Base-by-base conservation (phyloP, 208 protist species). In the Borovskyia barvae region DNA sequence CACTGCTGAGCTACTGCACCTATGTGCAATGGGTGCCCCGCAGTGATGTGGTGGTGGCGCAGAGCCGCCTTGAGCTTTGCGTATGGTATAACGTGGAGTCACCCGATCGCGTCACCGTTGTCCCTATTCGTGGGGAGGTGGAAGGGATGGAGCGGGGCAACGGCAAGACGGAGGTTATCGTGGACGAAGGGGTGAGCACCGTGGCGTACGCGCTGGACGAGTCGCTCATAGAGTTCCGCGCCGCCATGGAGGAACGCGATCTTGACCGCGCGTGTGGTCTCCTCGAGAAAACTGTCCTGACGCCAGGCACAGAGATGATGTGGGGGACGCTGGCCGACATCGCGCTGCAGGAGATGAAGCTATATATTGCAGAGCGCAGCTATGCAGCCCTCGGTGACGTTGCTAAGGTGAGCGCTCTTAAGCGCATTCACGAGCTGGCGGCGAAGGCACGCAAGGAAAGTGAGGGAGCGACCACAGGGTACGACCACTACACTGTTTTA, bases 21-120 rank as follows among this genome's bases (percentile, higher is more conserved):
- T 99, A 98, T 75, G 95, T 98, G n/a, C 89, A 98, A 65, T 99
- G 97, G 98, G 98, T 99, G 3, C 98, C 98, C 19, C 79, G 94
- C 42, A 96, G 95, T 56, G 97, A 99, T 60, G 98, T 99, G 2
- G 95, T 98, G 19, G 97, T 99, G n/a, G 98, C 97, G 20, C 97
- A 99, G 77, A 97, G 94, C 67, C 78, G 96, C 19, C 67, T 82
- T 36, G 96, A 97, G 75, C 82, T 99, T 24, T 98, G 96, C 69
- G 96, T 99, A 45, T 99, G 97, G 97, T 99, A 99, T 75, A 93
- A 69, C 74, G 97, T 99, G 58, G 90, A 98, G 53, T 56, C 72
- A 8, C 94, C 97, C 12, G 97, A 99, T 25, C 75, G 87, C 25
- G 91, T 99, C 30, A 95, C 93, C 5, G 90, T 97, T 19, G 86